Evolutionary conservation across 139 green algal species (phyloP).

Genomic region (Tetraselmis striata): DNA sequence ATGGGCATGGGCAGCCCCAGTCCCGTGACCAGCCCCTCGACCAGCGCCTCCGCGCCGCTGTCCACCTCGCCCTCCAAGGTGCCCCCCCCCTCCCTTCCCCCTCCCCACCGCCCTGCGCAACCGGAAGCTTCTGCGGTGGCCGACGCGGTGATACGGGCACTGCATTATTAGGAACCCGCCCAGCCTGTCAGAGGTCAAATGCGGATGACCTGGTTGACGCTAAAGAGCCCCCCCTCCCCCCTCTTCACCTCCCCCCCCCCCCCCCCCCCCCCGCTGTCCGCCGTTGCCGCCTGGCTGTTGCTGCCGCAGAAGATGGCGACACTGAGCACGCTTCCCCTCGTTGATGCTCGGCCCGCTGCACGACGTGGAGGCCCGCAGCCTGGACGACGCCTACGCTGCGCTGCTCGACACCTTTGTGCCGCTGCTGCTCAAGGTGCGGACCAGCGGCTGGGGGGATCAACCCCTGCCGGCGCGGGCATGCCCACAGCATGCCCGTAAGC

Average conservation of each 20-base stretch:
- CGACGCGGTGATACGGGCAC: no score
- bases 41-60: not conserved
- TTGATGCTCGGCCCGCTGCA: not conserved
- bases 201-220: no score
- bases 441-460: conserved; percentile 14
- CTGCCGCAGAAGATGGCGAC: not conserved
- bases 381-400: not conserved
- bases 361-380: not conserved
- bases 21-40: not conserved
- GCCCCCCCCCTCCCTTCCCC: no score
- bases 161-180: no score
- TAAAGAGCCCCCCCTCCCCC: no score
- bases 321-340: not conserved
- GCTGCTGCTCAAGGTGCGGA: conserved; percentile 10
- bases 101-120: no score
- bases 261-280: not conserved
- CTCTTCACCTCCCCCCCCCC: no score
- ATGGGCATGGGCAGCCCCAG: not conserved
- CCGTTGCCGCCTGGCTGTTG: not conserved
- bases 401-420: conserved; percentile 19
- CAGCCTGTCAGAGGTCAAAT: no score
- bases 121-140: no score
- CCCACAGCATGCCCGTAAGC: no score
- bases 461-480: no score
- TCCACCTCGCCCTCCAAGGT: not conserved